Conservation (phyloP, 129 eudicot species). For the Smallanthus sonchifolius region DNA sequence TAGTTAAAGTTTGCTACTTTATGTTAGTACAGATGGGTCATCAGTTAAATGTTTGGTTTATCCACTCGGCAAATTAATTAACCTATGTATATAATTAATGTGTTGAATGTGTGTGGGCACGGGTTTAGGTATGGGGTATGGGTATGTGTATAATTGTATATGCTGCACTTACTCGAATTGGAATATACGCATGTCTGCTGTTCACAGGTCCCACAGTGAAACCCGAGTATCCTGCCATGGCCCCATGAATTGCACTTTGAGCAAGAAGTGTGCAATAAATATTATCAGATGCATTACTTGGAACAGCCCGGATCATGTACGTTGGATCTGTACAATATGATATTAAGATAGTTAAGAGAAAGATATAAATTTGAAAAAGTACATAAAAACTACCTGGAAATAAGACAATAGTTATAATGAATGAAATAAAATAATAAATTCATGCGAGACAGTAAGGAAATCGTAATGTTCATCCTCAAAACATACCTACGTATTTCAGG, state of each 20-base stretch:
- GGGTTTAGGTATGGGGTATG: not conserved
- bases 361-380: not conserved
- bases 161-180: slow-evolving; percentile 56
- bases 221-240: slow-evolving; percentile 94
- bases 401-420: not conserved
- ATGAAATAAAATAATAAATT: not conserved
- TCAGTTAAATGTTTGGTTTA: not conserved
- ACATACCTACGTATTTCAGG: slow-evolving; percentile 77
- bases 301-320: slow-evolving; percentile 90
- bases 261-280: slow-evolving; percentile 94
- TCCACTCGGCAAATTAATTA: not conserved
- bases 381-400: not conserved
- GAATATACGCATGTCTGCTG: slow-evolving; percentile 92
- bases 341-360: slow-evolving; percentile 6
- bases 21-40: not conserved
- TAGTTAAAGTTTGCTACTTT: not conserved
- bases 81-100: not conserved
- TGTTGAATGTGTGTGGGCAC: not conserved
- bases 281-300: slow-evolving; percentile 87
- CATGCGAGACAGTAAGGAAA: not conserved
- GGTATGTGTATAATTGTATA: not conserved
- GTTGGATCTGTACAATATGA: slow-evolving; percentile 66
- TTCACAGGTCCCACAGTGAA: slow-evolving; percentile 90
- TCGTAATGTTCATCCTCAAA: not conserved
- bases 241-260: slow-evolving; percentile 88